These are phyloP conservation scores for Cyberlindnera misumaiensis DNA, from an alignment of 805 yeast genomes.

Conservation along the genomic window DNA sequence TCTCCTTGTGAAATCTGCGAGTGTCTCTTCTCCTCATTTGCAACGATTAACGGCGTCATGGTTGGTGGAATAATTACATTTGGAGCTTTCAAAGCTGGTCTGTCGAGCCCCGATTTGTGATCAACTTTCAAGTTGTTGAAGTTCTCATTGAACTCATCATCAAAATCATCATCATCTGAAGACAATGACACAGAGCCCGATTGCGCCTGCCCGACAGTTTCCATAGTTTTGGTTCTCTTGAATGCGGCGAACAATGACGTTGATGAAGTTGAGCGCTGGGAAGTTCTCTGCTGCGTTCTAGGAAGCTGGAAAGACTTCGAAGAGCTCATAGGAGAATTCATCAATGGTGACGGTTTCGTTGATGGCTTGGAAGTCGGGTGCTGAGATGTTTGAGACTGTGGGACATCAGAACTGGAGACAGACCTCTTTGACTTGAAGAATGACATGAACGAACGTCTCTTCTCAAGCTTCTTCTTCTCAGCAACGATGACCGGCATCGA, in stretches of 20 bases:
- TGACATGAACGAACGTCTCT: constrained; percentile 18
- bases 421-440: constrained; percentile 18
- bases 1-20: constrained; percentile 36
- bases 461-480: constrained; percentile 10
- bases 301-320: constrained; percentile 16
- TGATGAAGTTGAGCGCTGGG: constrained; percentile 21
- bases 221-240: constrained; percentile 12
- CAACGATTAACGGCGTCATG: too few species aligned
- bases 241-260: constrained; percentile 22
- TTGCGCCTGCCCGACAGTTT: not conserved
- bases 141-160: constrained; percentile 21
- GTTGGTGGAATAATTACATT: not conserved
- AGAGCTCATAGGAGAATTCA: constrained; percentile 1
- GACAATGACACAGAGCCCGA: constrained; percentile 7
- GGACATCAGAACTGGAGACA: constrained; percentile 10
- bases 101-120: not conserved
- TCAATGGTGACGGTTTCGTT: not conserved
- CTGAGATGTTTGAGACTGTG: not conserved
- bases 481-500: constrained; percentile 18
- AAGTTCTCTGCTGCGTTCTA: constrained; percentile 5
- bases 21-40: constrained; percentile 3
- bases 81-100: not conserved
- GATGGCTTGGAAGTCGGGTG: not conserved
- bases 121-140: constrained; percentile 14
- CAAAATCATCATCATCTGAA: constrained; percentile 1